Evolutionary conservation across 2,329 filamentous ascomycete genomes (phyloP).

Genomic region (Aspergillus aculeatus): DNA sequence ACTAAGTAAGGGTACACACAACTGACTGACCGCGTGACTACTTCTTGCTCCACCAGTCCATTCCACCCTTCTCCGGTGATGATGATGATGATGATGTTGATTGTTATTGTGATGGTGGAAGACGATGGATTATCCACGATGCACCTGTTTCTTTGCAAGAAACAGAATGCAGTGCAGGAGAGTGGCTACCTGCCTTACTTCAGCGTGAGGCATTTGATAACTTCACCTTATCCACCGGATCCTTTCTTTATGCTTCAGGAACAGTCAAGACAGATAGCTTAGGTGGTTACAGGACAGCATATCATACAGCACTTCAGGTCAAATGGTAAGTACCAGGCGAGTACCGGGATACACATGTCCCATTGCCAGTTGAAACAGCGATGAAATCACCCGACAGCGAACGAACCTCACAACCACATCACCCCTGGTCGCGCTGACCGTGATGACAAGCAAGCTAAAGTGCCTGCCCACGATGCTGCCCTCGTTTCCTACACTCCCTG

Average conservation of each 20-base stretch:
- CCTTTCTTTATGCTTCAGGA: not conserved
- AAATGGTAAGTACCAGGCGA: not conserved
- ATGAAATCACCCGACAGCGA: conserved; percentile 3
- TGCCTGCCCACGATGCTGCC: not conserved
- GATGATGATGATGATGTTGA: not conserved
- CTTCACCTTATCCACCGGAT: not conserved
- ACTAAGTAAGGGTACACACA: conserved; percentile 11
- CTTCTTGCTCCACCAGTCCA: conserved; percentile 12
- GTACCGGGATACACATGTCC: not conserved
- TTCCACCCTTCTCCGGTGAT: conserved; percentile 5
- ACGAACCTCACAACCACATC: not conserved
- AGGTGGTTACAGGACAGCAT: not conserved
- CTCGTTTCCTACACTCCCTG: conserved; percentile 5
- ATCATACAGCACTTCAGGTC: not conserved
- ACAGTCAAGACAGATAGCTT: not conserved
- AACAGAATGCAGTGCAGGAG: not conserved
- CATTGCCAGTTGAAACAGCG: not conserved
- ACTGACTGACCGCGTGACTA: conserved; percentile 19
- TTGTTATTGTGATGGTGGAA: not conserved
- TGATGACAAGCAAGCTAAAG: not conserved
- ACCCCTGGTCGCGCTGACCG: not conserved
- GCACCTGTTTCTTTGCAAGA: not conserved
- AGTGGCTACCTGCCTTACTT: not conserved
- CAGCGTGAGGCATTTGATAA: not conserved
- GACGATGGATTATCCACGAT: not conserved